phyloP scores from a whole-genome alignment of 345 rosid species.

The Mangifera indica region DNA sequence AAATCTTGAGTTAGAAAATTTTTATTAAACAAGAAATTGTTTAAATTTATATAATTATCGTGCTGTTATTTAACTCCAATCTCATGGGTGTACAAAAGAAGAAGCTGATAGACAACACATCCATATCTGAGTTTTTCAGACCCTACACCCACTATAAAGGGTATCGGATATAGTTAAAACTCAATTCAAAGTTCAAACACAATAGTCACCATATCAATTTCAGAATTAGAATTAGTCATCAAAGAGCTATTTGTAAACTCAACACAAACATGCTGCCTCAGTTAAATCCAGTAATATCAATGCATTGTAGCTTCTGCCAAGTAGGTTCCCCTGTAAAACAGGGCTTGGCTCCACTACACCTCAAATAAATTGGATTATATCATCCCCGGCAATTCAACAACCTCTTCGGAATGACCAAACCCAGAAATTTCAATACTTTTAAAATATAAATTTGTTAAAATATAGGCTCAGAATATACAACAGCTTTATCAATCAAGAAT shows the following conservation, averaged over 20 bases:
- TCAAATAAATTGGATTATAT: conserved; percentile 37
- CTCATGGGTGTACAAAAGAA: no score
- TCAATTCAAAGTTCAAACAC: conserved; percentile 16
- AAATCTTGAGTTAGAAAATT: no score
- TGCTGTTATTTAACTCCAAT: no score
- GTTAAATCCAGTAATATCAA: conserved; percentile 39
- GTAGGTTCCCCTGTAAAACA: conserved; percentile 58
- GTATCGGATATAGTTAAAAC: conserved; percentile 48
- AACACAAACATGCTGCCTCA: conserved; percentile 34
- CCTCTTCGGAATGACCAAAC: no score
- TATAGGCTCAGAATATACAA: conserved; percentile 53
- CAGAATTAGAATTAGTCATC: no score
- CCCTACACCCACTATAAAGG: conserved; percentile 20
- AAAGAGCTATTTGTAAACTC: neutral
- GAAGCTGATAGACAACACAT: conserved; percentile 60
- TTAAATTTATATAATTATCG: no score
- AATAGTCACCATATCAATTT: no score
- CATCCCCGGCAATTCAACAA: conserved; percentile 31
- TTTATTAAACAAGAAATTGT: no score
- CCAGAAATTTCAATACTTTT: no score
- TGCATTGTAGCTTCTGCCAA: conserved; percentile 43
- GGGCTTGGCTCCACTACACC: conserved; percentile 60
- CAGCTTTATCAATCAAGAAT: conserved; percentile 89
- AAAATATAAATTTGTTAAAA: no score
- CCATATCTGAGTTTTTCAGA: conserved; percentile 56